Base-by-base conservation (phyloP, 495 filamentous ascomycete genomes). In the Penicillium salamii region DNA sequence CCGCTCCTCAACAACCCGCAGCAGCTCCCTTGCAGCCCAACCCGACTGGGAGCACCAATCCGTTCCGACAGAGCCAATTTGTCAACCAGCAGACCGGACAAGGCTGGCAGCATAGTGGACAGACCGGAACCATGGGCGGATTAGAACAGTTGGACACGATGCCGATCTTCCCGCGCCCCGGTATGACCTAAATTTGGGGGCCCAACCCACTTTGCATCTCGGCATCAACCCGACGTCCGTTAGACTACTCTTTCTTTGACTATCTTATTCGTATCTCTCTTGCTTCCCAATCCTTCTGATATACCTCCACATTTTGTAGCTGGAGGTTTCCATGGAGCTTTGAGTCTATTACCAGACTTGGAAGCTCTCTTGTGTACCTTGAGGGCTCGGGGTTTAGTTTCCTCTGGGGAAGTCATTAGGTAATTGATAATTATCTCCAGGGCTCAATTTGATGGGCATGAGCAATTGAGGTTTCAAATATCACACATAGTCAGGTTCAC, bases 1-100 rank as follows among this genome's bases (percentile, higher is more conserved):
- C 70, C 32, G 66, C 72, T 13, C 70, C 65, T 7, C 67, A 68
- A 20, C 68, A 65, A 42, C 57, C 68, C 7, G 51, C 65, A 3
- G 60, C 72, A 14, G 66, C 77, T 7, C 71, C 79, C 15, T 63
- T 90, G 7, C 82, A 82, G 50, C 70, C 88, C 3, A 79, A 86
- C 50, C 81, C 84, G 3, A 96, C 93, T 2, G 92, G 91, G 7
- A 91, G 84, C 58, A 97, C 92, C 13, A 97, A 97, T 64, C 92
- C 92, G 1, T 97, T 97, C 80, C 80, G 92, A 7, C 90, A 96
- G 64, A 87, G 85, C 42, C 79, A 83, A 0, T 95, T 96, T 56
- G 84, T 93, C 28, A 91, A 95, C 57, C 88, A 92, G 58, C 79
- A 84, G 29, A 96, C 89, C 2, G 91, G 91, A 0, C 77, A 86